Conservation (phyloP, 257 asterid genomes). For the Ajuga chamaepitys region DNA sequence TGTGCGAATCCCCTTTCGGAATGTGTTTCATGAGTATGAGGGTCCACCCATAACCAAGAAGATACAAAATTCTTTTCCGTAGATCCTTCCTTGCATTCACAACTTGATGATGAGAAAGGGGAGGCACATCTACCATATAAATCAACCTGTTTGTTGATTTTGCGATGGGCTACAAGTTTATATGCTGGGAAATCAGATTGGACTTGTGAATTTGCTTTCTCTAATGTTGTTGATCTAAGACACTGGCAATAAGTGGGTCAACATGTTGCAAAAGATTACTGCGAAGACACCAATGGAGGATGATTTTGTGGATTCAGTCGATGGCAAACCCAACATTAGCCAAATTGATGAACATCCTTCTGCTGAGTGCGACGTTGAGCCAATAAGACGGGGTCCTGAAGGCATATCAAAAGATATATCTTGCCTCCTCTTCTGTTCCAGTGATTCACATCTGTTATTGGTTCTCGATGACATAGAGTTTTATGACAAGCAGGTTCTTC, state of each 20-base stretch:
- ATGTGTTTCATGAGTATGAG: too few species aligned
- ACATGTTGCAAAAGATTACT: constrained; percentile 60
- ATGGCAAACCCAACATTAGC: constrained; percentile 23
- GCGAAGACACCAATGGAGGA: constrained; percentile 50
- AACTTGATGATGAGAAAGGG: too few species aligned
- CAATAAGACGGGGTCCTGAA: constrained; percentile 70
- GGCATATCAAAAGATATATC: constrained; percentile 60
- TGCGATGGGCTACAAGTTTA: too few species aligned
- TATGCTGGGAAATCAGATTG: too few species aligned
- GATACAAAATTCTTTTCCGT: too few species aligned
- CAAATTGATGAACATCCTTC: constrained; percentile 41
- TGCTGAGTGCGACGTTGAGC: constrained; percentile 69
- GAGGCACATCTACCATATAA: too few species aligned
- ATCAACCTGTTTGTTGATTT: too few species aligned
- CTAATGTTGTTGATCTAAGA: too few species aligned
- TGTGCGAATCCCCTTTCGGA: too few species aligned
- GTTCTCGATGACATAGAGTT: constrained; percentile 93
- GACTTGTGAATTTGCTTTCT: too few species aligned
- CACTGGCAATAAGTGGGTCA: constrained; percentile 68
- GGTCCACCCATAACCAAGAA: too few species aligned
- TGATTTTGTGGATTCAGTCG: constrained; percentile 21
- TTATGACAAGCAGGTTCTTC: constrained; percentile 92
- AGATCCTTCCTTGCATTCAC: too few species aligned
- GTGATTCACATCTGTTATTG: constrained; percentile 80
- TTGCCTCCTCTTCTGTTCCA: constrained; percentile 79